phyloP scores from a whole-genome alignment of 371 early-diverging fungal species.

The Mortierella sp. region DNA sequence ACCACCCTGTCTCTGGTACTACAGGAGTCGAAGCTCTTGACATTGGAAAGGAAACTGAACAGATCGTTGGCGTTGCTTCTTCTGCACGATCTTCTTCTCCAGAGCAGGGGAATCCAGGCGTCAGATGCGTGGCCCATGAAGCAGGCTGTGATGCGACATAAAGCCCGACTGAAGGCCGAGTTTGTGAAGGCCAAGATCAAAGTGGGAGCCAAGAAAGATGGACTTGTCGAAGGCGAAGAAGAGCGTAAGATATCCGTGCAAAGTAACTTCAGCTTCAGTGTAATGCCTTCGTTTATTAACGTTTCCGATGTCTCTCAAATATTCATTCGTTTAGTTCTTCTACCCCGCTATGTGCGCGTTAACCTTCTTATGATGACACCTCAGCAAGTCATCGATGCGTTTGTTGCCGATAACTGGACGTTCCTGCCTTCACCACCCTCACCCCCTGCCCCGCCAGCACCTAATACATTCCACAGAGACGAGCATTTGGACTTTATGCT shows the following conservation, averaged over 20 bases:
- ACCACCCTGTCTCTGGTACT: slow-evolving; percentile 37
- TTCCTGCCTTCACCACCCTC: slow-evolving; percentile 37
- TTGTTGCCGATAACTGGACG: slow-evolving; percentile 71
- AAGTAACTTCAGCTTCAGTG: too few relatives aligned
- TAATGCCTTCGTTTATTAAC: too few relatives aligned
- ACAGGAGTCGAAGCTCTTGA: slow-evolving; percentile 62
- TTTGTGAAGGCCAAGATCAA: slow-evolving; percentile 80
- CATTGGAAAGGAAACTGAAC: slow-evolving; percentile 55
- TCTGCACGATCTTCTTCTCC: slow-evolving; percentile 87
- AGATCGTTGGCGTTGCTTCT: slow-evolving; percentile 71
- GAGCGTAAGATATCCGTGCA: slow-evolving; percentile 29
- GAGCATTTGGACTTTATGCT: slow-evolving; percentile 84
- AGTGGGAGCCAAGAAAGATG: slow-evolving; percentile 67
- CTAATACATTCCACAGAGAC: slow-evolving; percentile 68
- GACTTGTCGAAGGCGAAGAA: slow-evolving; percentile 72
- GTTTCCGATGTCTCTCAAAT: slow-evolving; percentile 17
- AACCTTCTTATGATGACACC: slow-evolving; percentile 78
- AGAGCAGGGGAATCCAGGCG: slow-evolving; percentile 76
- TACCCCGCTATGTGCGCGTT: slow-evolving; percentile 83
- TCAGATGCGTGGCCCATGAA: slow-evolving; percentile 72
- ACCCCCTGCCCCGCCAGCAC: slow-evolving; percentile 42
- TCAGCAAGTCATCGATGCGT: slow-evolving; percentile 72
- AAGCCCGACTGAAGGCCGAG: slow-evolving; percentile 77
- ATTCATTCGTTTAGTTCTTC: slow-evolving; percentile 52
- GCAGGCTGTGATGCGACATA: slow-evolving; percentile 73